Evolutionary conservation across 1,284 basidiomycete species (phyloP).

Genomic region (Pisolithus thermaeus): DNA sequence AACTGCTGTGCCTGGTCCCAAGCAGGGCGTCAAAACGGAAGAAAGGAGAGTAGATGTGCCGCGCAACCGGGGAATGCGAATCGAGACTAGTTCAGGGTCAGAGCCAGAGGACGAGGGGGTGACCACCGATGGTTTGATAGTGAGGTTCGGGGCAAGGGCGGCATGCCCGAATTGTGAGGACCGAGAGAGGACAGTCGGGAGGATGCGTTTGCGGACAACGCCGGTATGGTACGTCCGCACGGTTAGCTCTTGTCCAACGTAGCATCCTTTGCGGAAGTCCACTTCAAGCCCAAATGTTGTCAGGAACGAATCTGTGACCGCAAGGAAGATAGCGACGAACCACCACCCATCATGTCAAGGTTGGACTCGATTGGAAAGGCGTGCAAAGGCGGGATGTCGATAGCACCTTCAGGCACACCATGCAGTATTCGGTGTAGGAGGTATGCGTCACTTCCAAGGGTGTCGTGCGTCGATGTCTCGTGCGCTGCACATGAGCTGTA

Average conservation of each 20-base stretch:
- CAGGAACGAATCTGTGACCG: neutral
- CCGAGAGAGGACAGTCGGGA: slow-evolving; percentile 54
- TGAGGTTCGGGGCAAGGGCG: slow-evolving; percentile 7
- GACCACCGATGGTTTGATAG: slow-evolving; percentile 18
- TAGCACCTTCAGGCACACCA: slow-evolving; percentile 84
- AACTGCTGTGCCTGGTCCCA: slow-evolving; percentile 32
- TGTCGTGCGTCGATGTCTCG: slow-evolving; percentile 50
- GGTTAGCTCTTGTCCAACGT: slow-evolving; percentile 96
- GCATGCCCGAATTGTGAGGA: slow-evolving; percentile 1
- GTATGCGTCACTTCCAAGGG: slow-evolving; percentile 54
- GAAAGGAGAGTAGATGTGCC: slow-evolving; percentile 65
- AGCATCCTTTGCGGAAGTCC: slow-evolving; percentile 97
- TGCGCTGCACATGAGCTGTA: slow-evolving; percentile 37
- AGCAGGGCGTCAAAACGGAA: slow-evolving; percentile 32
- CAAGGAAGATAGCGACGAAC: slow-evolving; percentile 42
- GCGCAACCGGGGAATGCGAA: slow-evolving; percentile 40
- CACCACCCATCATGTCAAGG: slow-evolving; percentile 87
- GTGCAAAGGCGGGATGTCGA: slow-evolving; percentile 72
- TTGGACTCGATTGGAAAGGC: slow-evolving; percentile 93
- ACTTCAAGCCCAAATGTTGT: slow-evolving; percentile 43
- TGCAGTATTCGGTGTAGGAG: slow-evolving; percentile 73
- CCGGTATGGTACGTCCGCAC: slow-evolving; percentile 97
- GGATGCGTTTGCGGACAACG: slow-evolving; percentile 83
- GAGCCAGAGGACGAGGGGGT: slow-evolving; percentile 6
- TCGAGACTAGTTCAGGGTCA: slow-evolving; percentile 1